phyloP scores from a whole-genome alignment of 495 filamentous ascomycete genomes.

The Penicillium chermesinum region DNA sequence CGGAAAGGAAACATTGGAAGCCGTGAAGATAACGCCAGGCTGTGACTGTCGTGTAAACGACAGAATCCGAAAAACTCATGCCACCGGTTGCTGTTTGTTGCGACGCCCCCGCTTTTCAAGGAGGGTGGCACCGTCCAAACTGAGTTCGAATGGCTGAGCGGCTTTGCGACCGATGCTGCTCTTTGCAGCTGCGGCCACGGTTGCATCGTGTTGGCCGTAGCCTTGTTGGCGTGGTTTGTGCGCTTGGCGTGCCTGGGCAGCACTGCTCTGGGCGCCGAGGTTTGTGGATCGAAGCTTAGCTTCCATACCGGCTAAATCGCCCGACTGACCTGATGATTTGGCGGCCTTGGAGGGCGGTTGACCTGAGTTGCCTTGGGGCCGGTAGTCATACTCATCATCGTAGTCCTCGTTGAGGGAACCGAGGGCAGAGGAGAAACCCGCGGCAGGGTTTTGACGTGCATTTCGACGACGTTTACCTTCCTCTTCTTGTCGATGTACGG shows the following conservation, averaged over 20 bases:
- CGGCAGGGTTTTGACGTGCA: slow-evolving; percentile 48
- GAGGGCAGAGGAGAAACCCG: slow-evolving; percentile 47
- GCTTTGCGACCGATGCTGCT: slow-evolving; percentile 62
- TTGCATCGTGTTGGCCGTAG: slow-evolving; percentile 76
- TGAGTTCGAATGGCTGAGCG: slow-evolving; percentile 79
- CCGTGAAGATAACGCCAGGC: not conserved
- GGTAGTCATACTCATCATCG: slow-evolving; percentile 51
- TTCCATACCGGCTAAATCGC: slow-evolving; percentile 73
- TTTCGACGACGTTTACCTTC: slow-evolving; percentile 86
- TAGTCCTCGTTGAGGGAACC: slow-evolving; percentile 67
- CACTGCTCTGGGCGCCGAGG: slow-evolving; percentile 50
- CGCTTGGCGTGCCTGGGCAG: slow-evolving; percentile 56
- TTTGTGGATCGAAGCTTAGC: slow-evolving; percentile 79
- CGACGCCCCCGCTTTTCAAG: slow-evolving; percentile 64
- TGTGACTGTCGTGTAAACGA: slow-evolving; percentile 2
- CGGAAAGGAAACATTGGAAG: not conserved
- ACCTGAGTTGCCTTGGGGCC: slow-evolving; percentile 32
- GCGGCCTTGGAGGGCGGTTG: slow-evolving; percentile 63
- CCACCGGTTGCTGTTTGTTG: slow-evolving; percentile 30
- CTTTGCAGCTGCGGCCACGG: slow-evolving; percentile 73
- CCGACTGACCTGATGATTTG: slow-evolving; percentile 51
- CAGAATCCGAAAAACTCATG: slow-evolving; percentile 11
- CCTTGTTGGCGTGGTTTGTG: slow-evolving; percentile 55
- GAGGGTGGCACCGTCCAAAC: slow-evolving; percentile 80
- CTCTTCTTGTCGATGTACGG: slow-evolving; percentile 94